Conservation (phyloP, 352 stramenopile genomes). For the Globisporangium canariense region DNA sequence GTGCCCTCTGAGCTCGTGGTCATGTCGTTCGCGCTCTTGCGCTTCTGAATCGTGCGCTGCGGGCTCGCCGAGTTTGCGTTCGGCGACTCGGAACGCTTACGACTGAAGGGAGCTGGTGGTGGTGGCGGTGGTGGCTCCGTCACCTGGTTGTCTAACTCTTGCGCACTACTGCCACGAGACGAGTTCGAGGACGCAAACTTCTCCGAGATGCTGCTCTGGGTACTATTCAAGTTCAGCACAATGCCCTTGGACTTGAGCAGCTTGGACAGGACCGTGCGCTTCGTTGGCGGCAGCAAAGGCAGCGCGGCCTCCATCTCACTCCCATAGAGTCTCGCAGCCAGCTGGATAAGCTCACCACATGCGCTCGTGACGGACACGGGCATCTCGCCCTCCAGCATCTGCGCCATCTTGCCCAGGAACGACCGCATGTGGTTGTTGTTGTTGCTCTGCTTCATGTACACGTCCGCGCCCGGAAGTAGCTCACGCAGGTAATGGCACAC, state of each 20-base stretch:
- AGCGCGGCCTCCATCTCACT: constrained; percentile 52
- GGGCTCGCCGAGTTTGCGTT: constrained; percentile 34
- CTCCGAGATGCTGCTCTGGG: constrained; percentile 7
- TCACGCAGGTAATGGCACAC: constrained; percentile 67
- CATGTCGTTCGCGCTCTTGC: constrained; percentile 30
- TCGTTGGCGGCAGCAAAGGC: constrained; percentile 52
- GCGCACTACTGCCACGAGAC: constrained; percentile 21
- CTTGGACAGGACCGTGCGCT: constrained; percentile 46
- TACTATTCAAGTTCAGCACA: constrained; percentile 29
- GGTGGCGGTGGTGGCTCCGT: constrained; percentile 24
- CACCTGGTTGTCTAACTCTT: constrained; percentile 16
- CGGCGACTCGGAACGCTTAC: constrained; percentile 51
- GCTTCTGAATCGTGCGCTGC: constrained; percentile 39
- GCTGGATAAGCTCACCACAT: constrained; percentile 55
- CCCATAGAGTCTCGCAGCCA: constrained; percentile 42
- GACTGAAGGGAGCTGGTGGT: constrained; percentile 30
- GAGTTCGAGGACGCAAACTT: constrained; percentile 13
- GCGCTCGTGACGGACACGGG: constrained; percentile 55
- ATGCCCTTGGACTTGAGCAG: constrained; percentile 60
- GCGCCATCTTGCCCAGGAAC: constrained; percentile 66
- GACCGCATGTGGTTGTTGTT: constrained; percentile 69
- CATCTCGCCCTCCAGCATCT: constrained; percentile 58
- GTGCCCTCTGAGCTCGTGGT: not conserved
- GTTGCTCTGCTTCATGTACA: constrained; percentile 56
- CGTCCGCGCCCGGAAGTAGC: constrained; percentile 43